Evolutionary conservation across 2,329 filamentous ascomycete species (phyloP), one percentile per base, ranked within the genome.

Genomic region (Fusarium sp.): DNA sequence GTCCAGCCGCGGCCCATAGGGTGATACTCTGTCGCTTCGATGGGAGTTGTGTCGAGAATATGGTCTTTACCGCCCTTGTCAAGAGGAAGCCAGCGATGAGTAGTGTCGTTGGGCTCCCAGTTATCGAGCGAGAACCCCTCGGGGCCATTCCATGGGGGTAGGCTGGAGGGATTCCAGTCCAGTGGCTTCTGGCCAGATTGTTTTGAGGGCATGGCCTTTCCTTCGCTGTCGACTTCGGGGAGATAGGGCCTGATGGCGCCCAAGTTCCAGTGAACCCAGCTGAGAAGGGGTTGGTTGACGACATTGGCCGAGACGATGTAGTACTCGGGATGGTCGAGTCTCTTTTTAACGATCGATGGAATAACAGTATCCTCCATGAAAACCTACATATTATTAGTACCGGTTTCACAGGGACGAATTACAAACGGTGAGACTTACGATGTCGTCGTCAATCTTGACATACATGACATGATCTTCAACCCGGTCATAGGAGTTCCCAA

Each of bases 231-330:
- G 19, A 80, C 70, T 54, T 89, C 88, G 7, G 88, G 87, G 25
- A 88, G 82, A 76, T 89, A 90, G 6, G 88, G 85, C 56, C 86
- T 82, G 25, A 88, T 83, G 23, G 85, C 85, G 9, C 86, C 86
- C 13, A 87, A 81, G 64, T 88, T 88, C 75, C 85, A 86, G 72
- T 90, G 88, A 23, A 90, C 81, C 80, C 86, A 85, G 54, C 84
- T 84, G 37, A 89, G 85, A 16, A 87, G 82, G 19, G 87, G 88
- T 54, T 88, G 86, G 68, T 90, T 90, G 71, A 90, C 81, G 28
- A 90, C 82, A 69, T 90, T 89, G 56, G 87, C 87, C 5, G 87
- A 88, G 19, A 90, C 85, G 50, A 86, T 80, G 69, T 85, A 85
- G 32, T 84, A 84, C 43, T 88, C 83, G 12, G 87, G 86, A 37